Evolutionary conservation across 2,329 filamentous ascomycete genomes (phyloP).

Genomic region (Blastomyces silverae): DNA sequence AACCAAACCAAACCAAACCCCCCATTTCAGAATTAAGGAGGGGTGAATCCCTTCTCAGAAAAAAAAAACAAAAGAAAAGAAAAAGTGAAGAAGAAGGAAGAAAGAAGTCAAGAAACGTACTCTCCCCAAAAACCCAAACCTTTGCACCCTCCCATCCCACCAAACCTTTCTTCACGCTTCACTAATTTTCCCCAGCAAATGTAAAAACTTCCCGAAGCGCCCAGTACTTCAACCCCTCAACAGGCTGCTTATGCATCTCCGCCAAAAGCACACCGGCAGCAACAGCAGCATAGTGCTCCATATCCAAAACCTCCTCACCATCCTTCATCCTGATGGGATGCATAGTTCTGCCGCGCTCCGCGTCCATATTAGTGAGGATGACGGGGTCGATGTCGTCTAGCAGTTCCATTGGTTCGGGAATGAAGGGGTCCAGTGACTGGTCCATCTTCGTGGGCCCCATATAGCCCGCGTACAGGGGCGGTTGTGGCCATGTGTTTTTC

Average conservation of each 20-base stretch:
- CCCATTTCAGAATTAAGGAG: background rate
- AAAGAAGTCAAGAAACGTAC: background rate
- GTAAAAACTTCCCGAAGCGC: background rate
- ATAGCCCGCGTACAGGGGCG: constrained; percentile 8
- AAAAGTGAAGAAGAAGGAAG: background rate
- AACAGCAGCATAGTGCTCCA: background rate
- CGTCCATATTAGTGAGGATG: background rate
- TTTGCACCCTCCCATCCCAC: background rate
- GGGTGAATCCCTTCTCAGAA: background rate
- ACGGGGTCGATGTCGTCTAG: constrained; percentile 4
- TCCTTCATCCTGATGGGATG: constrained; percentile 2
- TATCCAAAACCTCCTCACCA: background rate
- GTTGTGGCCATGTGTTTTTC: background rate
- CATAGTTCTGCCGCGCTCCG: background rate
- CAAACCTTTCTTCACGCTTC: background rate
- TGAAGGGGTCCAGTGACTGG: constrained; percentile 27
- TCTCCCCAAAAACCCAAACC: background rate
- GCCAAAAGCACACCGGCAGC: background rate
- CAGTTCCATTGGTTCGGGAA: background rate
- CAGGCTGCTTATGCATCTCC: background rate
- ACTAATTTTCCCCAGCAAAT: background rate
- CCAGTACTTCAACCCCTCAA: background rate
- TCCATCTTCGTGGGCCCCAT: constrained; percentile 5
- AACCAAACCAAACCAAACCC: no score
- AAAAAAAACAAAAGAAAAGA: background rate